A percentile compares a stretch with the other conserved stretches of the same genome.
phyloP scores from a whole-genome alignment of 202 grass and related monocot species.

The Panicum hallii region DNA sequence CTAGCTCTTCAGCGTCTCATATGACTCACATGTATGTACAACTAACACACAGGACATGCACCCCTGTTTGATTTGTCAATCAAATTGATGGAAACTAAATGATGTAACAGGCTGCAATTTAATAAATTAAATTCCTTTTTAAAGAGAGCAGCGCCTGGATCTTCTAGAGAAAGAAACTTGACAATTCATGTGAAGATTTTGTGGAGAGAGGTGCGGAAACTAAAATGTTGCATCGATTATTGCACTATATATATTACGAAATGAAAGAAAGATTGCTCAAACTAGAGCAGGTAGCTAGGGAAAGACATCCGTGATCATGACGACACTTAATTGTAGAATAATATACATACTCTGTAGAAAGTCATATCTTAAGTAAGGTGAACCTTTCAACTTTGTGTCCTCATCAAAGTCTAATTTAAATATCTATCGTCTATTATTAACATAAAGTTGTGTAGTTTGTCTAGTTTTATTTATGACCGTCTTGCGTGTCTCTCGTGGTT shows the following conservation, averaged over 20 bases:
- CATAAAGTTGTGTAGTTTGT: neutral
- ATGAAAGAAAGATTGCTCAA: too few relatives aligned
- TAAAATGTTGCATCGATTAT: neutral
- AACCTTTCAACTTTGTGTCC: neutral
- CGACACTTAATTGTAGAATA: too few relatives aligned
- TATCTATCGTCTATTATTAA: neutral
- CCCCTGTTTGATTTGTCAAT: neutral
- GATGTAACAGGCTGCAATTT: neutral
- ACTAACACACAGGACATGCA: neutral
- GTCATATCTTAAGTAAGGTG: too few relatives aligned
- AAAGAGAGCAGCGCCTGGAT: neutral
- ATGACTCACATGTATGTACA: constrained; percentile 4
- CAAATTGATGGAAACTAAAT: neutral
- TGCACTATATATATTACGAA: too few relatives aligned
- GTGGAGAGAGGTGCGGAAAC: neutral
- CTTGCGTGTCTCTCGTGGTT: neutral
- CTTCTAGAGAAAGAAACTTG: neutral
- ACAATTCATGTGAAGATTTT: neutral
- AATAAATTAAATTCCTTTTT: neutral
- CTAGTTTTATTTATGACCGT: neutral
- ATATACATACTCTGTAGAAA: too few relatives aligned
- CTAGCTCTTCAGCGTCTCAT: neutral
- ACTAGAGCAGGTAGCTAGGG: too few relatives aligned
- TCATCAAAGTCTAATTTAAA: neutral
- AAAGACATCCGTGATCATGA: too few relatives aligned